Base-by-base conservation (phyloP, 805 yeast species). In the Pichia kluyveri region DNA sequence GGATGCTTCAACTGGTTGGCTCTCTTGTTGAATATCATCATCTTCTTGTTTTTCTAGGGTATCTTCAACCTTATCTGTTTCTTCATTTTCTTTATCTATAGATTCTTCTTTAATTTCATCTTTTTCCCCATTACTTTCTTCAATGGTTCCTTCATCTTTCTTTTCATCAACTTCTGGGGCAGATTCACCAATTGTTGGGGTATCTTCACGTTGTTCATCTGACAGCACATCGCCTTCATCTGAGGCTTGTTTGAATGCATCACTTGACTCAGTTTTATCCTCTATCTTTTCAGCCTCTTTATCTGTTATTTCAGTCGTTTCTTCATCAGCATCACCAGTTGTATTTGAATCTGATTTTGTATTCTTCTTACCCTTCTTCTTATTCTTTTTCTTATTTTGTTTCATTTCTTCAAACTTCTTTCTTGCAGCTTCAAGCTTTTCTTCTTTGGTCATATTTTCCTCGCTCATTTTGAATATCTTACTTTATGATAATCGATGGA, bases 361-460 rank as follows among this genome's bases (percentile, higher is more conserved):
- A 30, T 26, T 40, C 43, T 53, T 54, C 46, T 56, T 56, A n/a
- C 41, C 41, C 47, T 56, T 56, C 44, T 54, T 52, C 46, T 55
- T 52, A 39, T 50, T 53, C 51, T 57, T 62, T 49, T 55, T 60
- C 32, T 57, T 63, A 51, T 62, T 60, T 50, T 61, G 62, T 52
- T 62, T 62, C 43, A 63, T 48, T 34, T 60, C 66, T 45, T 63
- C 68, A 43, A 62, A 61, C 53, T 63, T 66, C 56, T 63, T 63
- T 58, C 67, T 62, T 8, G 70, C 70, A 17, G 60, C 57, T 41
- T 63, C 69, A 12, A 66, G 54, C 49, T 65, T 58, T 46, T 65
- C 66, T 36, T 65, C 69, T 46, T 65, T 63, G 7, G 60, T 48
- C 26, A 63, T 41, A 45, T 62, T 65, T 26, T 56, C 62, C n/a